Percentiles rank a stretch among this genome's conserved stretches.
These are phyloP conservation scores for Dendrobium chrysotoxum DNA, from an alignment of 106 monocot species.

Conservation along the genomic window DNA sequence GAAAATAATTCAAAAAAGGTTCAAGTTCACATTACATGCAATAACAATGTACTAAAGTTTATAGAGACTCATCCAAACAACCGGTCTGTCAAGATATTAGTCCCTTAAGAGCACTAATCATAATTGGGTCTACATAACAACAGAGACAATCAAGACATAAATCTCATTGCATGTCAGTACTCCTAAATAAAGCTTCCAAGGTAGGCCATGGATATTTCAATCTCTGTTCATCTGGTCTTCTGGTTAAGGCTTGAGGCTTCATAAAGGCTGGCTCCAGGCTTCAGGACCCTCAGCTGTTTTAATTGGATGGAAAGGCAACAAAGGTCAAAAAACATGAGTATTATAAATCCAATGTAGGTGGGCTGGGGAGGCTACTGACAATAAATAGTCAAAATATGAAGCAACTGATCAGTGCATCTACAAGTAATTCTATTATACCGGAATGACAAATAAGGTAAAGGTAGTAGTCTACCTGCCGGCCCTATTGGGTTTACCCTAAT, in stretches of 20 bases:
- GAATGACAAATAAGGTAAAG: conserved; percentile 20
- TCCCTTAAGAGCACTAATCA: conserved; percentile 19
- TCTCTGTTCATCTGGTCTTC: conserved; percentile 67
- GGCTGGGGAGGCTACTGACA: conserved; percentile 34
- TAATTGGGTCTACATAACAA: background rate
- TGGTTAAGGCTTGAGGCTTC: conserved; percentile 71
- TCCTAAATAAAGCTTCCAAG: conserved; percentile 45
- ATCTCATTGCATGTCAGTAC: conserved; percentile 15
- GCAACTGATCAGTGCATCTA: conserved; percentile 6
- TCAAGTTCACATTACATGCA: background rate
- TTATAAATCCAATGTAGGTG: conserved; percentile 37
- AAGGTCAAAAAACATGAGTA: conserved; percentile 44
- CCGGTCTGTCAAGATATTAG: conserved; percentile 16
- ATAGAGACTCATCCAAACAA: conserved; percentile 26
- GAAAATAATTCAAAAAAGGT: background rate
- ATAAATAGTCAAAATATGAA: conserved; percentile 12
- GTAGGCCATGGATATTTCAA: conserved; percentile 28
- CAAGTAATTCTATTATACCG: conserved; percentile 15
- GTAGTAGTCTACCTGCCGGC: conserved; percentile 64
- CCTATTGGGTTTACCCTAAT: conserved; percentile 49
- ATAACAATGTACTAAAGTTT: conserved; percentile 1
- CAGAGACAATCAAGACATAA: conserved; percentile 14
- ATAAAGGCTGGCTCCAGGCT: conserved; percentile 67
- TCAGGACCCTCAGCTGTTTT: conserved; percentile 67
- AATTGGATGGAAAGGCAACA: conserved; percentile 60